Base-by-base conservation (phyloP, 192 early-diverging fungal genomes). In the Backusella morwellensis region DNA sequence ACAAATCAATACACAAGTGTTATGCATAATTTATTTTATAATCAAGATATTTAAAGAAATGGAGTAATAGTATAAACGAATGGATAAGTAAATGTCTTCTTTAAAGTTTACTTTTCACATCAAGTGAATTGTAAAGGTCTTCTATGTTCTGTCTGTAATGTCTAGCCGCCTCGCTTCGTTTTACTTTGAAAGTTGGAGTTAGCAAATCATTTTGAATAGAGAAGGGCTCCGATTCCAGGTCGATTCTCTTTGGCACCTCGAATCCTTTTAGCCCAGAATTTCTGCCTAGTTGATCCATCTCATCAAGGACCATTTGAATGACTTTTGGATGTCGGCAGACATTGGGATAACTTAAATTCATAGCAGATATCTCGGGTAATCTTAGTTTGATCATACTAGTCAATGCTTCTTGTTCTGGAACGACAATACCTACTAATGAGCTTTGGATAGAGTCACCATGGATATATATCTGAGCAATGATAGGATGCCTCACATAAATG, bases 141-240 rank as follows among this genome's bases (percentile, higher is more conserved):
- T 77, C 3, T 35, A 56, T 9, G 19, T 9, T 40, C 35, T n/a
- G 32, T 77, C 72, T 12, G n/a, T 14, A 35, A 21, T 56, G 6
- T 40, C 38, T 26, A 63, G 12, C 9, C 0, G 9, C 75, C 75
- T 23, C 15, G 11, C 23, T 35, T 26, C 75, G 70, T 35, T 81
- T 81, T 14, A 81, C 5, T 21, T 81, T 81, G 19, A 81, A 91
- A 11, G 95, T 95, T 11, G 96, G 97, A 0, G 96, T 96, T 71
- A 97, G 83, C n/a, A 98, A 81, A 21, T 87, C 87, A 63, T 75
- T 90, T 74, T 96, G 95, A 56, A 96, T 82, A 8, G 93, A 86
- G 70, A 98, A 95, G 9, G 89, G 85, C 11, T 86, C 87, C 40
- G 89, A 74, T 63, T 94, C 92, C 68, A 98, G 72, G 80, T 91